phyloP scores from a whole-genome alignment of 108 stramenopile species.

The Nitzschia sp. region DNA sequence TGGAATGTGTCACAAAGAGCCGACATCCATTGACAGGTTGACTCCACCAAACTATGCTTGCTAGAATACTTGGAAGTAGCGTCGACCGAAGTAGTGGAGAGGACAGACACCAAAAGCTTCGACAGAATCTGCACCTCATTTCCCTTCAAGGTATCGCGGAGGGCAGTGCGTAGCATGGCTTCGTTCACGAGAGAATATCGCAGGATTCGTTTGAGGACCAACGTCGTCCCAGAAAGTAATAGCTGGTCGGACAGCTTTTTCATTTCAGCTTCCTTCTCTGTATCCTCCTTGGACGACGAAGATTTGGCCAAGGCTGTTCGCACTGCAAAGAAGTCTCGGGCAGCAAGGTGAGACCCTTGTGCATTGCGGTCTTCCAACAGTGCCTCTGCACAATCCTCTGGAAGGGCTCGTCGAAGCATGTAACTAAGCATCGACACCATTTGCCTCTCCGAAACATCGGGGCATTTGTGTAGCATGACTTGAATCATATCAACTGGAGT shows the following conservation, averaged over 20 bases:
- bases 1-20: constrained; percentile 35
- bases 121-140: constrained; percentile 31
- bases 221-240: constrained; percentile 20
- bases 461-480: constrained; percentile 34
- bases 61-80: constrained; percentile 1
- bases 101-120: constrained; percentile 19
- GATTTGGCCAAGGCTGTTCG: not conserved
- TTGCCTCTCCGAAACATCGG: constrained; percentile 41
- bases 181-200: constrained; percentile 36
- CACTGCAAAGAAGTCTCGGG: constrained; percentile 6
- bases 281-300: not conserved
- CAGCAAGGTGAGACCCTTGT: not conserved
- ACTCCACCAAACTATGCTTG: constrained; percentile 2
- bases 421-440: constrained; percentile 39
- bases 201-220: constrained; percentile 30
- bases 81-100: constrained; percentile 4
- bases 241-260: not conserved
- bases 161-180: constrained; percentile 36
- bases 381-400: constrained; percentile 33
- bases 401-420: constrained; percentile 26
- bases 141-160: constrained; percentile 13
- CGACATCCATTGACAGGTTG: constrained; percentile 38
- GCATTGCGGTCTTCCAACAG: not conserved
- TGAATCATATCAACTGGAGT: constrained; percentile 36
- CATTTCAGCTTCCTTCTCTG: not conserved